These are phyloP conservation scores for Phytophthora crassamura DNA, from an alignment of 352 stramenopile species.

Conservation along the genomic window DNA sequence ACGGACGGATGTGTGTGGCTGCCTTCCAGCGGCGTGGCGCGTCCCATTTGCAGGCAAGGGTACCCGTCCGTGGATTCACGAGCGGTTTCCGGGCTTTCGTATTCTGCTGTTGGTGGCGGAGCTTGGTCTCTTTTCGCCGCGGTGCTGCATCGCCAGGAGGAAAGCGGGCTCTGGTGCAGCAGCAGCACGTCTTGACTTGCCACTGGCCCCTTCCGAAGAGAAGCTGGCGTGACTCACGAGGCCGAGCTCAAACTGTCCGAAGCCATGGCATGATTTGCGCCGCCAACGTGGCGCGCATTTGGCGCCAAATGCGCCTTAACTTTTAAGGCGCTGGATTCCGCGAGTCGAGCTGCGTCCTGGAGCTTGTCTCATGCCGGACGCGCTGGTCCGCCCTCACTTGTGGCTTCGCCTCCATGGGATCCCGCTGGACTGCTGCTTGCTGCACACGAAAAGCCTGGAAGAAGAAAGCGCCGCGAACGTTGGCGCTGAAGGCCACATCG, in stretches of 20 bases:
- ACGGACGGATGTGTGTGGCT: conserved; percentile 16
- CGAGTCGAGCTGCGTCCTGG: conserved; percentile 2
- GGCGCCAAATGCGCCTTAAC: no score
- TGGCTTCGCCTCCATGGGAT: conserved; percentile 18
- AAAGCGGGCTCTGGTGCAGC: conserved; percentile 10
- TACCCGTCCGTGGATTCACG: conserved; percentile 20
- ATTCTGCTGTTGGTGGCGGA: not conserved
- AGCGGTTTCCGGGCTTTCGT: conserved; percentile 22
- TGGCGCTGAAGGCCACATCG: not conserved
- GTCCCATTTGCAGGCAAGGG: conserved; percentile 12
- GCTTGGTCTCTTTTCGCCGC: conserved; percentile 1
- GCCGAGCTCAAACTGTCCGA: conserved; percentile 19
- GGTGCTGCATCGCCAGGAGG: not conserved
- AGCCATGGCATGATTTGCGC: conserved; percentile 18
- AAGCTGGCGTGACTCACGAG: not conserved
- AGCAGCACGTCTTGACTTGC: conserved; percentile 21
- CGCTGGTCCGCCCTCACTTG: conserved; percentile 6
- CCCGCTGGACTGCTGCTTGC: conserved; percentile 15
- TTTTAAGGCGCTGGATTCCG: conserved; percentile 16
- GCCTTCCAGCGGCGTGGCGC: not conserved
- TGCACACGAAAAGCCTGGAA: conserved; percentile 12
- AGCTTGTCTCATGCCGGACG: conserved; percentile 23
- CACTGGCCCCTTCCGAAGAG: conserved; percentile 31
- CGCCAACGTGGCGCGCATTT: conserved; percentile 29
- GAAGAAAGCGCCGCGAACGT: conserved; percentile 26